These are phyloP conservation scores for Lolium rigidum DNA, from an alignment of 176 grass and related monocot species.

Conservation along the genomic window DNA sequence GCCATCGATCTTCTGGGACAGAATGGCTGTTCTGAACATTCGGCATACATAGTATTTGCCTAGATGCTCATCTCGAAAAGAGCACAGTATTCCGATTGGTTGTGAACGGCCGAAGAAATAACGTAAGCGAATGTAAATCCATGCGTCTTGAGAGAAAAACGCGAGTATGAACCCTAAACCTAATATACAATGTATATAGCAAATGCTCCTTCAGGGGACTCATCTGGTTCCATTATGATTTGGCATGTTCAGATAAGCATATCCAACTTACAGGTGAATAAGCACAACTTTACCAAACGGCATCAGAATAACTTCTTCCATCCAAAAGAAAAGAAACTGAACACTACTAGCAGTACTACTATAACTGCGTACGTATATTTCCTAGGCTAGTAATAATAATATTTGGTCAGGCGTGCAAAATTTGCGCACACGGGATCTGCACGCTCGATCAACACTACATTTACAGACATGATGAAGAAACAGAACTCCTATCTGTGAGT, in stretches of 20 bases:
- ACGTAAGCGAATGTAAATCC: background rate
- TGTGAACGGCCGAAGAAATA: background rate
- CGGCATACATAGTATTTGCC: too few relatives aligned
- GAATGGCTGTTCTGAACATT: too few relatives aligned
- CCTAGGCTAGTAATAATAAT: constrained; percentile 37
- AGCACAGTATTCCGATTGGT: background rate
- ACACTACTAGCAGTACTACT: background rate
- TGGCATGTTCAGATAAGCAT: background rate
- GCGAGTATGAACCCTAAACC: background rate
- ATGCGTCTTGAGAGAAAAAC: background rate
- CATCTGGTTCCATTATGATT: constrained; percentile 13
- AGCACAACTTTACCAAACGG: constrained; percentile 13
- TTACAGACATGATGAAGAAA: too few relatives aligned
- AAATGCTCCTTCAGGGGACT: constrained; percentile 38
- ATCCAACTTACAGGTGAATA: constrained; percentile 35
- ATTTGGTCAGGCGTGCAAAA: constrained; percentile 51
- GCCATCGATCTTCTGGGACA: too few relatives aligned
- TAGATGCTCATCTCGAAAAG: too few relatives aligned
- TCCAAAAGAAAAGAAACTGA: background rate
- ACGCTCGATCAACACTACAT: constrained; percentile 28
- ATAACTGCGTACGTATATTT: constrained; percentile 42
- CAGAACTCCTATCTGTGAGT: too few relatives aligned
- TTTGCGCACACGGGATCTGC: constrained; percentile 36
- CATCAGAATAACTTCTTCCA: constrained; percentile 32
- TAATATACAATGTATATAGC: background rate